Percentiles rank a stretch among this genome's conserved stretches.
These are phyloP conservation scores for Globisporangium paroecandrum DNA, from an alignment of 352 stramenopile genomes.

Conservation along the genomic window DNA sequence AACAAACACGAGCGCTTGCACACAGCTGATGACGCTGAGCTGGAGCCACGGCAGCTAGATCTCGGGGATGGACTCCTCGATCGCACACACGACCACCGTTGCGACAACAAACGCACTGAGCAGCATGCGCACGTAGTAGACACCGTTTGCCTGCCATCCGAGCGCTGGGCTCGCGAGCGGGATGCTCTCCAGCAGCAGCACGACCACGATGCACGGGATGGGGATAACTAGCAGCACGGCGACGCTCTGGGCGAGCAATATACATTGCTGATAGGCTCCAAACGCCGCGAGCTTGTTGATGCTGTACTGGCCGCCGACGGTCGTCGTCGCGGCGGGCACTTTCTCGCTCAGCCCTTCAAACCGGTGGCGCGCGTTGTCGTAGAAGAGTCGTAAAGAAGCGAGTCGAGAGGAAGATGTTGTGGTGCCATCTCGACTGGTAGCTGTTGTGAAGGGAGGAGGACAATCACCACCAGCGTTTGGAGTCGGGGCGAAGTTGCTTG, in stretches of 20 bases:
- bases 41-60: neutral
- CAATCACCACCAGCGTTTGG: neutral
- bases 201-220: neutral
- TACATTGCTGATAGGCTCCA: neutral
- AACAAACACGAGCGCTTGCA: neutral
- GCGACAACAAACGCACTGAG: neutral
- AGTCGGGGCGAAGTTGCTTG: neutral
- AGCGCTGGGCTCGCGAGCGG: neutral
- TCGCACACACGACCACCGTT: neutral
- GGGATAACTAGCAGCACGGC: neutral
- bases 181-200: neutral
- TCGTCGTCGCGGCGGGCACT: neutral
- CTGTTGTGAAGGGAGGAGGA: too few relatives aligned
- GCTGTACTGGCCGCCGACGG: neutral
- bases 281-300: neutral
- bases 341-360: neutral
- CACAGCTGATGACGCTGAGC: conserved; percentile 1
- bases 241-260: neutral
- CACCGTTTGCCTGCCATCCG: neutral
- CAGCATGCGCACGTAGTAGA: neutral
- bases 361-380: neutral
- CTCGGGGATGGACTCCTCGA: conserved; percentile 3
- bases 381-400: neutral
- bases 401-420: neutral
- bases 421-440: neutral